Evolutionary conservation across 2,329 filamentous ascomycete species (phyloP).

Genomic region (Myriosclerotinia duriaeana): DNA sequence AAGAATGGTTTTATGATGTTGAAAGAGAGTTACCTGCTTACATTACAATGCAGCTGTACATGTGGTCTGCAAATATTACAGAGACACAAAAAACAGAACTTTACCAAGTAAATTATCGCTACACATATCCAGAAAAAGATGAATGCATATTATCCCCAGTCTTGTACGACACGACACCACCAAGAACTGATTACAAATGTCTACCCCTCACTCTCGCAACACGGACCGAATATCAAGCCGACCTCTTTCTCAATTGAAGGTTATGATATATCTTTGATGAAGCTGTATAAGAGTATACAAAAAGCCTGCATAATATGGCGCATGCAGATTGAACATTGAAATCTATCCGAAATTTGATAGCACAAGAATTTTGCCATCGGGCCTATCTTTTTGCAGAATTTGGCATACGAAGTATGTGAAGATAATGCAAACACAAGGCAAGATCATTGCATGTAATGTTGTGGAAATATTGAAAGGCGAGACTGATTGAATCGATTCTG

Average conservation of each 20-base stretch:
- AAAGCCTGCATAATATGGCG: neutral
- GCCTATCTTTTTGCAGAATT: neutral
- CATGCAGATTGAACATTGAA: neutral
- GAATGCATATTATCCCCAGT: neutral
- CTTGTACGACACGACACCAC: neutral
- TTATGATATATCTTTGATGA: neutral
- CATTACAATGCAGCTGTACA: neutral
- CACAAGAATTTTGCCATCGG: neutral
- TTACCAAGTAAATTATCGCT: neutral
- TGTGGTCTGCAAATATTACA: constrained; percentile 4
- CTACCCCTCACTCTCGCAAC: constrained; percentile 1
- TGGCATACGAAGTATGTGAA: neutral
- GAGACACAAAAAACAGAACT: neutral
- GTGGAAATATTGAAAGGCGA: neutral
- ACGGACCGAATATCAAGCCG: neutral
- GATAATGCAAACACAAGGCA: neutral
- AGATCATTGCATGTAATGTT: neutral
- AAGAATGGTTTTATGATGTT: neutral
- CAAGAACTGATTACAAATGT: neutral
- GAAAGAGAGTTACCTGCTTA: constrained; percentile 1
- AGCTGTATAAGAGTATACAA: neutral
- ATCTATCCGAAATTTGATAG: neutral
- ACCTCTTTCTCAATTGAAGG: constrained; percentile 2
- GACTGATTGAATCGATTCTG: neutral
- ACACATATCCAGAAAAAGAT: neutral